These are phyloP conservation scores for Tephrocybe sp. DNA, from an alignment of 768 basidiomycete species.

Conservation along the genomic window DNA sequence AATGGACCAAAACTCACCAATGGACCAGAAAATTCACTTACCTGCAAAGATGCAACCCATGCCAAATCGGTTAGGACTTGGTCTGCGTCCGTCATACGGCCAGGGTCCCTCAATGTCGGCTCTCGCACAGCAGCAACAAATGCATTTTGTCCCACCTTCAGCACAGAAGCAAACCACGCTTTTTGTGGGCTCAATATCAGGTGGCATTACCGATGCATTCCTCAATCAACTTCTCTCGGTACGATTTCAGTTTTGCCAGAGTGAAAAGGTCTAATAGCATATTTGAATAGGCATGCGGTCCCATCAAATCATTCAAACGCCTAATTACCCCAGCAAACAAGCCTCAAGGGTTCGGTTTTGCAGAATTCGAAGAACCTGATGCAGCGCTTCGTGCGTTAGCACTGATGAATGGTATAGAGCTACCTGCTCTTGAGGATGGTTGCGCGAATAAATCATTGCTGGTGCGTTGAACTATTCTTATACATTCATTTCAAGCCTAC, in stretches of 20 bases:
- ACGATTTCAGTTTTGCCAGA: constrained; percentile 25
- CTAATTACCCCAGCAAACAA: constrained; percentile 91
- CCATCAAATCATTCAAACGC: constrained; percentile 87
- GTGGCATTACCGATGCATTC: constrained; percentile 84
- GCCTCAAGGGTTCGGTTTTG: constrained; percentile 96
- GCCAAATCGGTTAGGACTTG: constrained; percentile 81
- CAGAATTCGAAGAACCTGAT: constrained; percentile 92
- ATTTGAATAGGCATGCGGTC: constrained; percentile 76
- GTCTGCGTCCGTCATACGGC: constrained; percentile 86
- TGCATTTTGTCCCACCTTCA: constrained; percentile 67
- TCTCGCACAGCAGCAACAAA: constrained; percentile 84
- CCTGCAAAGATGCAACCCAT: constrained; percentile 57
- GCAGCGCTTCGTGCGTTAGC: constrained; percentile 74
- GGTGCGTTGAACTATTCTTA: constrained; percentile 57
- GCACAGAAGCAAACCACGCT: constrained; percentile 70
- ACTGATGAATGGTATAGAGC: constrained; percentile 47
- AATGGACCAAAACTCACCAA: background rate
- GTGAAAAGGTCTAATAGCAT: background rate
- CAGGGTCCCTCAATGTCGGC: constrained; percentile 92
- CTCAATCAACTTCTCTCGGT: constrained; percentile 79
- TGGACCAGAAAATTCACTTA: background rate
- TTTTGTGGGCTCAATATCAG: constrained; percentile 95
- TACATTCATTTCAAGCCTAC: constrained; percentile 45
- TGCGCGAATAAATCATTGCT: constrained; percentile 51
- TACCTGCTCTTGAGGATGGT: constrained; percentile 53